Evolutionary conservation across 2,329 filamentous ascomycete genomes (phyloP), one percentile per base, ranked within the genome.

Genomic region (Aspergillus puulaauensis): DNA sequence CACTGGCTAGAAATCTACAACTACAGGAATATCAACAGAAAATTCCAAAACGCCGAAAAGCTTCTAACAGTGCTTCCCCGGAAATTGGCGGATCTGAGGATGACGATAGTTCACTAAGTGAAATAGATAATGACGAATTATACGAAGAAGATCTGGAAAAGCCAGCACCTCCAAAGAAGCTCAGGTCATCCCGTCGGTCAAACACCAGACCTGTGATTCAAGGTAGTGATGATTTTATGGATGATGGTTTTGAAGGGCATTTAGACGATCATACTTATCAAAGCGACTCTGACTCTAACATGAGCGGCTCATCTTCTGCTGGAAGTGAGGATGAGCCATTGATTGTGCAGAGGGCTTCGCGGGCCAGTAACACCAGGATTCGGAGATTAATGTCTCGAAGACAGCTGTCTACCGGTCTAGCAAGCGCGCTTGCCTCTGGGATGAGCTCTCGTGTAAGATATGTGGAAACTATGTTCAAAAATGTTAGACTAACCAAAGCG

Each of bases 1-100:
- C 80, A 46, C 70, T 89, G 40, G 86, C 86, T 35, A 73, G 79
- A 45, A 74, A 75, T 43, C 74, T 89, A 52, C 86, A 89, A 65
- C 75, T 82, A 31, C 78, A 85, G 62, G 80, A 83, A 62, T 82
- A 83, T 54, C 70, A 72, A 11, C 63, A 68, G 21, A 62, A 68
- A 9, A 67, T 60, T 11, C 59, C 58, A 6, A 78, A 79, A 65
- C 76, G 75, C 60, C 71, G 61, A 43, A 76, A 74, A 63, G 54
- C 63, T 9, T 60, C 60, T 45, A 57, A 43, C 58, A 54, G 50
- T 21, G 51, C 15, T 52, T 53, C 49, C 50, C 37, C 52, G 53
- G 65, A 66, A 48, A 66, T 67, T n/a, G 52, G 61, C 33, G 70
- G 74, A 52, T 67, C 67, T 39, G 52, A 57, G 3, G 65, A 63